Evolutionary conservation across 2,329 filamentous ascomycete genomes (phyloP), one percentile per base, ranked within the genome.

Genomic region (Pseudocercospora musae): DNA sequence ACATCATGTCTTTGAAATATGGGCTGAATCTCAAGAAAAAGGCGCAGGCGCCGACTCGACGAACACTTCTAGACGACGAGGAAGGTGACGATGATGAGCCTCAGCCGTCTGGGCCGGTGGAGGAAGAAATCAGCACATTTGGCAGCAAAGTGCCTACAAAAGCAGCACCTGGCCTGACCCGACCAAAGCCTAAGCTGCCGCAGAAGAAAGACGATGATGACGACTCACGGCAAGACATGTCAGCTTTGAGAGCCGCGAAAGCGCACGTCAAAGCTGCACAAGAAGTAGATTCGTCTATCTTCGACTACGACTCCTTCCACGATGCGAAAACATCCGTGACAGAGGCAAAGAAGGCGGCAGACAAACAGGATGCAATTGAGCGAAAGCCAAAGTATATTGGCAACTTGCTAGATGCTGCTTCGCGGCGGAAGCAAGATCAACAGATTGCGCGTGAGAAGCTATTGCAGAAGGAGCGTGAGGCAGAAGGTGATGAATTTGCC

Each of bases 281-380:
- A 64, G 82, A 85, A 62, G 73, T 89, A 8, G 91, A 95, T 70
- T 80, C 89, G 1, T 88, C 86, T 54, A 87, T 95, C 68, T 95
- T 93, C 80, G 91, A 95, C 77, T 96, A 95, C 78, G 91, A 96
- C 74, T 84, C 84, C 1, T 89, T 91, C 21, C 93, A 92, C 78
- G 90, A 94, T 69, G 89, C 88, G 0, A 81, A 94, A 44, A 89
- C 91, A 67, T 78, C 79, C 1, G 73, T 77, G 13, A 72, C 73
- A 3, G 84, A 86, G 15, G 82, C 87, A 62, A 84, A 85, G 68
- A 83, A 83, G 62, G 80, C 79, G 4, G 82, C 81, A 6, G 79
- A 80, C 52, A 80, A 80, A 49, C 80, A 80, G 58, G 82, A 83
- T 57, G 83, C 84, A 3, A 77, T 79, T 1, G 84, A 88, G 70